These are phyloP conservation scores for Eucalyptus victrix DNA, from an alignment of 345 rosid genomes.

Conservation along the genomic window DNA sequence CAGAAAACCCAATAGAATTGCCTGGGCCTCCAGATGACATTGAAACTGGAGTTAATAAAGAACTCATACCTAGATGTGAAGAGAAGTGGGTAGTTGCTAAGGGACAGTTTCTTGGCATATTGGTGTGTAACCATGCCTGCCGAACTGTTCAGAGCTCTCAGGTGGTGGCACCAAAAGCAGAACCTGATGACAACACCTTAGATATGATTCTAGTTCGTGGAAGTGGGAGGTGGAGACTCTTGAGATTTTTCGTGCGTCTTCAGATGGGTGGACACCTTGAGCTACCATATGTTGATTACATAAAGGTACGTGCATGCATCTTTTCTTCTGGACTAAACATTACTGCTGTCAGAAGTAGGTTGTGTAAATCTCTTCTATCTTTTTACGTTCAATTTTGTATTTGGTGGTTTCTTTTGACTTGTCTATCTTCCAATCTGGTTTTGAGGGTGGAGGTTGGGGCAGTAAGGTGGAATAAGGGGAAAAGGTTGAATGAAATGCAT, in stretches of 20 bases:
- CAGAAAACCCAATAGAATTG: slow-evolving; percentile 74
- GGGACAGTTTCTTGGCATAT: slow-evolving; percentile 84
- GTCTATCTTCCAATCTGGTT: neutral
- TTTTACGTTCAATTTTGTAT: neutral
- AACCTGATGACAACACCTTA: slow-evolving; percentile 77
- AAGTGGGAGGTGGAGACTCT: slow-evolving; percentile 67
- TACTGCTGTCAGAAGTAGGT: neutral
- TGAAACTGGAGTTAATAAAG: slow-evolving; percentile 50
- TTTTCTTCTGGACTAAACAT: neutral
- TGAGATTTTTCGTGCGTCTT: slow-evolving; percentile 78
- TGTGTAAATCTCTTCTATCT: neutral
- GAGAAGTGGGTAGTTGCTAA: slow-evolving; percentile 67
- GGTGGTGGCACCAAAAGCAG: slow-evolving; percentile 91
- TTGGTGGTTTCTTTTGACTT: neutral
- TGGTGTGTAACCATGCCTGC: slow-evolving; percentile 97
- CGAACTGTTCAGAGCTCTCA: slow-evolving; percentile 93
- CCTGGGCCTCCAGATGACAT: slow-evolving; percentile 73
- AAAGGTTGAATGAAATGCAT: neutral
- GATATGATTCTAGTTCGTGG: slow-evolving; percentile 92
- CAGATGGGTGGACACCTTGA: slow-evolving; percentile 87
- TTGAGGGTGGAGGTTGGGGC: neutral
- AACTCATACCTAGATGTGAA: slow-evolving; percentile 42
- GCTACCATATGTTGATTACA: slow-evolving; percentile 88
- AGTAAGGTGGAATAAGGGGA: neutral
- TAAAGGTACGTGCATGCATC: slow-evolving; percentile 44